Evolutionary conservation across 2,329 filamentous ascomycete species (phyloP), one percentile per base, ranked within the genome.

Genomic region (Cadophora sp.): DNA sequence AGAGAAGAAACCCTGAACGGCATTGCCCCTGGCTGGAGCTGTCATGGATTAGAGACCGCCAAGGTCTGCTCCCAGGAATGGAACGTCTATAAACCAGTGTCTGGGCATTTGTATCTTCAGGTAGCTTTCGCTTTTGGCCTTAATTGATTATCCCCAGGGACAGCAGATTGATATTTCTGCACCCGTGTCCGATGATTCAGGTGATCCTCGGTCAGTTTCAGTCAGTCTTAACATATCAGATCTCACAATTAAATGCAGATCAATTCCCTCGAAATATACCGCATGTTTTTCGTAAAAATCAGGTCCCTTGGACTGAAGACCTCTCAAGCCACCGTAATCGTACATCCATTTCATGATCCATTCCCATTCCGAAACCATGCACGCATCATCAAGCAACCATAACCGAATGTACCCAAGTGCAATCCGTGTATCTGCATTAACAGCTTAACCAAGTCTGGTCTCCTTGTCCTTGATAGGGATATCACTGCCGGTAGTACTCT

Each of bases 391-490:
- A 26, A 55, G 14, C 26, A 55, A 31, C 24, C 24, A 43, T 16
- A 43, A 16, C 40, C 8, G 19, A 19, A 48, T 8, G 43, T n/a
- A 48, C 1, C 43, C 4, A 48, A 22, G 14, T 19, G 4, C 40
- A 11, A 14, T 43, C 40, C 40, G n/a, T 55, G 14, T 29, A 4
- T 46, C 66, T 70, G 19, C 71, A 53, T 16, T 43, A 19, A 16
- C 58, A 46, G 12, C 31, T 69, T 59, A 77, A 70, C 73, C 79
- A 68, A 81, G 74, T 37, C 73, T 75, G 3, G 79, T 83, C 56
- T 88, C 83, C 83, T 93, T 93, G 79, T 94, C 92, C 77, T 86
- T 82, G 78, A 93, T 81, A 31, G 89, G 89, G 64, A 94, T 78
- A 8, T 94, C 92, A 6, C 81, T 87, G 68, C 92, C 92, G 0